These are phyloP conservation scores for Coccomyxa subellipsoidea DNA, from an alignment of 163 green algal genomes.

Conservation along the genomic window DNA sequence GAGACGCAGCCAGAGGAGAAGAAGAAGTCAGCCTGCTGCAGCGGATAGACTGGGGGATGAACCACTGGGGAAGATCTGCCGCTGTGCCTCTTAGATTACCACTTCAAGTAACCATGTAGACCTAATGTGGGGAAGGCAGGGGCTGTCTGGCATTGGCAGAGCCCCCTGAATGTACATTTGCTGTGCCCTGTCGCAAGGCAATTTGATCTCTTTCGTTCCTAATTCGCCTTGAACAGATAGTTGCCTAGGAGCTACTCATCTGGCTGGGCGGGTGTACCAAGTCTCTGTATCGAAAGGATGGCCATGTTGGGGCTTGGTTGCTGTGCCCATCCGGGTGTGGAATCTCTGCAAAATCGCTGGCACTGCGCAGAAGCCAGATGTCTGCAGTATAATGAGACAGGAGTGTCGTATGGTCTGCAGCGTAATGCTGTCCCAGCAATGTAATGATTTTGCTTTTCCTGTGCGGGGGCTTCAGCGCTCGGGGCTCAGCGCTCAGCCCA, in stretches of 20 bases:
- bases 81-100: background rate
- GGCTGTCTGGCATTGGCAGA: background rate
- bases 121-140: background rate
- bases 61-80: background rate
- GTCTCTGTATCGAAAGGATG: background rate
- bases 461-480: background rate
- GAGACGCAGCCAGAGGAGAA: constrained; percentile 35
- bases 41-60: constrained; percentile 6
- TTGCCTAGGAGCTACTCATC: background rate
- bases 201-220: background rate
- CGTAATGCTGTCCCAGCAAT: too few relatives aligned
- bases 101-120: background rate
- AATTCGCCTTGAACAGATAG: too few relatives aligned
- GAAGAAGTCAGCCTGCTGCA: constrained; percentile 54
- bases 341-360: too few relatives aligned
- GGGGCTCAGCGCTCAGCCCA: too few relatives aligned
- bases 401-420: too few relatives aligned
- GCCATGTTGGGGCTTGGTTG: background rate
- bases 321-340: too few relatives aligned
- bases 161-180: background rate
- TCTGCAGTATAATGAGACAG: too few relatives aligned
- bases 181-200: background rate
- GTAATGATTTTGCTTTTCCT: background rate
- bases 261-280: background rate
- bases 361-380: too few relatives aligned